Percentiles rank a stretch among this genome's conserved stretches.
Evolutionary conservation across 1,284 basidiomycete species (phyloP).

Genomic region (Ceratobasidium sp.): DNA sequence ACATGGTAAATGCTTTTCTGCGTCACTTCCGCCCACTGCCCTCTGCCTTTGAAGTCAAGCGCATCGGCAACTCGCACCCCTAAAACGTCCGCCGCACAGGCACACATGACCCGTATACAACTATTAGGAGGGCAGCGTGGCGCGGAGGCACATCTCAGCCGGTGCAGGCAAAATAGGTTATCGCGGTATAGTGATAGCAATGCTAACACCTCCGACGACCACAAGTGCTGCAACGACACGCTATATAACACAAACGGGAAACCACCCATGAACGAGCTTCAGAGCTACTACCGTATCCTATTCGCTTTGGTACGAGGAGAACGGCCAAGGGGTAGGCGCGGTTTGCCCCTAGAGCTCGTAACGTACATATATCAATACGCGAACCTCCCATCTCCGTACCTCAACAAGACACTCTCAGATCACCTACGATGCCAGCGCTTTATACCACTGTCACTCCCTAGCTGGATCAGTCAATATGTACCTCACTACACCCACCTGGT

Average conservation of each 20-base stretch:
- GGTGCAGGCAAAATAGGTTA: too few relatives aligned
- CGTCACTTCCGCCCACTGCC: too few relatives aligned
- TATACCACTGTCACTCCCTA: background rate
- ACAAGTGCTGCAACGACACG: background rate
- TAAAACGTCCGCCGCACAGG: too few relatives aligned
- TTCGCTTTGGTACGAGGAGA: background rate
- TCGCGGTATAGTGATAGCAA: background rate
- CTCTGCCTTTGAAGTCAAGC: too few relatives aligned
- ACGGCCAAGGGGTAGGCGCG: background rate
- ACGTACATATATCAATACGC: background rate
- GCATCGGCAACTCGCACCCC: too few relatives aligned
- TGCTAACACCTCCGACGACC: background rate
- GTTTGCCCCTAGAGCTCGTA: background rate
- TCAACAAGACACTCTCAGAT: background rate
- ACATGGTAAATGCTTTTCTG: too few relatives aligned
- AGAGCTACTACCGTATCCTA: constrained; percentile 1
- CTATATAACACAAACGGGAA: background rate
- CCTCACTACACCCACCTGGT: background rate
- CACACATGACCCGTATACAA: too few relatives aligned
- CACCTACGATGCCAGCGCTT: background rate
- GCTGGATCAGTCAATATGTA: background rate
- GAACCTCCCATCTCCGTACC: background rate
- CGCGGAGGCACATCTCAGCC: too few relatives aligned
- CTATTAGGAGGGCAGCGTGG: too few relatives aligned
- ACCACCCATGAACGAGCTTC: background rate